Evolutionary conservation across 2,329 filamentous ascomycete genomes (phyloP), one percentile per base, ranked within the genome.

Genomic region (Alternaria novae-zelandiae): DNA sequence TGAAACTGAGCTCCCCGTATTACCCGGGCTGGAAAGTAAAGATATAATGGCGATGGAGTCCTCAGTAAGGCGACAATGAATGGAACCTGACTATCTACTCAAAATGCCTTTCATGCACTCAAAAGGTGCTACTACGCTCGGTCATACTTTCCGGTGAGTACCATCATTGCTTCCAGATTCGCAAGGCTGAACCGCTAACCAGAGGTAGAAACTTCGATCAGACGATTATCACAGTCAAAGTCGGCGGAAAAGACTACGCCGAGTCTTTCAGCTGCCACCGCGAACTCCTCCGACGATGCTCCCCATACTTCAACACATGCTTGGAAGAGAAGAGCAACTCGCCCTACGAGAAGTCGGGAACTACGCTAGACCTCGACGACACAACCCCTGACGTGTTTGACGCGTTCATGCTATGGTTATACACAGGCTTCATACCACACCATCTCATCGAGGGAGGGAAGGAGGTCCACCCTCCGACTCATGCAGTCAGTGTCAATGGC

Each of bases 341-440:
- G n/a, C 76, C 76, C 0, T 78, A 79, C 65, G 76, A 74, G 45
- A 74, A 61, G 43, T 68, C 68, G 23, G 71, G 67, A 6, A 56
- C 71, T 5, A 69, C 65, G 13, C 64, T 79, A 12, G 76, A 78
- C 54, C 72, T 79, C 8, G 71, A 76, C 9, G 75, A 78, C 32
- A 76, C 74, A 5, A 74, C 66, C 49, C 74, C 76, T n/a, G 76
- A 79, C 57, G 75, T 78, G n/a, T 79, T 79, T 50, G 76, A 79
- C 61, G 73, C 75, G 8, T 79, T 79, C 58, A 77, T 79, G 75
- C 67, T 79, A 57, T 79, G 76, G 76, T 62, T 79, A n/a, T 77
- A 78, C 57, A 79, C 76, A 7, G 76, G 76, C 9, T 74, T 75
- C 54, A 77, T 79, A 21, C 76, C 76, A 6, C 76, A 79, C 23